A percentile compares a stretch with the other conserved stretches of the same genome.
phyloP scores from a whole-genome alignment of 495 filamentous ascomycete species.

The Neurospora hispaniola region DNA sequence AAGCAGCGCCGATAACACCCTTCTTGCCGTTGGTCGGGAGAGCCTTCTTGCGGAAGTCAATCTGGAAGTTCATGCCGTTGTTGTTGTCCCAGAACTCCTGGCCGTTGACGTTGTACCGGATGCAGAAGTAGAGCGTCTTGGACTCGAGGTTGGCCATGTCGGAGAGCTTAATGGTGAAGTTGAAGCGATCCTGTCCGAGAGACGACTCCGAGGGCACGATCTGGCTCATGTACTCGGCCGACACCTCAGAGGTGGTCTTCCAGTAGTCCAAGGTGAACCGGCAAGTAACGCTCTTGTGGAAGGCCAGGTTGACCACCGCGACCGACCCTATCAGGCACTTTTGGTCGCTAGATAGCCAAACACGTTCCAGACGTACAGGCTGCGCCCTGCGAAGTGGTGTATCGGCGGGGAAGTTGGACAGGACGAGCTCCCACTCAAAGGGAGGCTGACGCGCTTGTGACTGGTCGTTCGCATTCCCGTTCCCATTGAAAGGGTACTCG shows the following conservation, averaged over 20 bases:
- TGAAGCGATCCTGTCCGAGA: conserved; percentile 75
- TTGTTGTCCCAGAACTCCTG: conserved; percentile 97
- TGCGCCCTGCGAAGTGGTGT: conserved; percentile 48
- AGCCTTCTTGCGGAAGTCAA: conserved; percentile 76
- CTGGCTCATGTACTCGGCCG: conserved; percentile 77
- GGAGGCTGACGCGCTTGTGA: conserved; percentile 31
- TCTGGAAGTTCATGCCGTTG: conserved; percentile 69
- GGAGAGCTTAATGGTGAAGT: conserved; percentile 85
- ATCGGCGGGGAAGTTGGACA: conserved; percentile 73
- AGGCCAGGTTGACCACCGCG: conserved; percentile 79
- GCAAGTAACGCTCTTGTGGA: conserved; percentile 78
- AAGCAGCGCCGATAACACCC: conserved; percentile 34
- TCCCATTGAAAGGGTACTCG: conserved; percentile 74
- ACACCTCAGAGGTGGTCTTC: conserved; percentile 93
- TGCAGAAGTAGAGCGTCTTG: conserved; percentile 85
- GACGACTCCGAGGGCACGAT: conserved; percentile 54
- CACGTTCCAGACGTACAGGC: conserved; percentile 66
- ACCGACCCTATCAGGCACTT: conserved; percentile 73
- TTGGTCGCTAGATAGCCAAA: conserved; percentile 80
- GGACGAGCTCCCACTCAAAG: conserved; percentile 78
- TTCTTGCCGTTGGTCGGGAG: conserved; percentile 47
- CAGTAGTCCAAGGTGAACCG: conserved; percentile 95
- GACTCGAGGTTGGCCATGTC: conserved; percentile 82
- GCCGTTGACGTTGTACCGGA: conserved; percentile 76
- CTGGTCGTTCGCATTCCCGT: conserved; percentile 20